Evolutionary conservation across 2,329 filamentous ascomycete species (phyloP), one percentile per base, ranked within the genome.

Genomic region (Paecilomyces variotii): DNA sequence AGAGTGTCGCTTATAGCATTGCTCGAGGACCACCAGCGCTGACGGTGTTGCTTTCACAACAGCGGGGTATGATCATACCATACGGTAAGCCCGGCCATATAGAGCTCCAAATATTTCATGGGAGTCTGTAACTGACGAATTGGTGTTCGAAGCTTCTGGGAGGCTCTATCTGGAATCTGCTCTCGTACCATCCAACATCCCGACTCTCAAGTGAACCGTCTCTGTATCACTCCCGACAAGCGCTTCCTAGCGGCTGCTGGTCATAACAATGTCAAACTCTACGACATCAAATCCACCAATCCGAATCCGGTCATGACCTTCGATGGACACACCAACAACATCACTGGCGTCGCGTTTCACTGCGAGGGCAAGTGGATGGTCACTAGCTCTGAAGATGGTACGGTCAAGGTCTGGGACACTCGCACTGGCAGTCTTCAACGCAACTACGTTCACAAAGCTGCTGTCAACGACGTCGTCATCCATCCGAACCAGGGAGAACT

Each of bases 301-400:
- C 92, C 94, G 1, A 94, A 93, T 64, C 89, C 94, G 0, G 82
- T 97, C 26, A 85, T 97, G 69, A 92, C 89, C 24, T 97, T 99
- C 69, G 93, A 97, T 72, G 94, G 94, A 50, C 94, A 99, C 77
- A 94, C 90, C 11, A 91, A 87, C 65, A 99, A 99, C 70, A 88
- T 99, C 71, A 99, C 94, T 0, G 94, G 94, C 51, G 90, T 99
- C 53, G 92, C 92, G 10, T 99, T 99, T 73, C 94, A 99, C 74
- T 97, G 93, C 73, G 94, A 99, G 75, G 92, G 93, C 10, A 99
- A 99, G 78, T 99, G 94, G 94, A 97, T 99, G 90, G 94, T 97
- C 19, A 99, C 94, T 9, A 95, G 89, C 74, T 96, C 90, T 53
- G 94, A 99, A 75, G 94, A 99, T 71, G 90, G 92, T 67, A 96